Evolutionary conservation across 257 asterid species (phyloP), one percentile per base, ranked within the genome.

Genomic region (Avicennia marina): DNA sequence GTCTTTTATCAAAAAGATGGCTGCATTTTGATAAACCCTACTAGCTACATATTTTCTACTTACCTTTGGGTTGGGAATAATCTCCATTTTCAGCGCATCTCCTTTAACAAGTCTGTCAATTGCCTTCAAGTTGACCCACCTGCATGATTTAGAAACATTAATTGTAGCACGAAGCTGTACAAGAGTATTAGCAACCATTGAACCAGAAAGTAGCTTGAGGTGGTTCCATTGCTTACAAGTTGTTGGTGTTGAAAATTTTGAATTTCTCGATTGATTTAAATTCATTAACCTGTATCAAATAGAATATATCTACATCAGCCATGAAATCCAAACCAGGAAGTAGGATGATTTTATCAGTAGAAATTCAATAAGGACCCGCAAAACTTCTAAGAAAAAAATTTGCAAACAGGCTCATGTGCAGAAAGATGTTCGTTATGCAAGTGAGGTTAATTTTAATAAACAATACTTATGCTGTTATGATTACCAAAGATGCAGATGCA

Each of bases 1-100:
- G 36, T 33, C 46, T 42, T n/a, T 53, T 25, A 40, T 65, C 10
- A 69, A 56, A 19, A 56, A n/a, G 33, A 52, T 21, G 7, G 49
- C 16, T 7, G 18, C 29, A 46, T 31, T 15, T 10, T 48, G 12
- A n/a, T n/a, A 24, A 19, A 20, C 31, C 17, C 34, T 32, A 55
- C 39, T 21, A 54, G 52, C 55, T 62, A 45, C 25, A 63, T 29
- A 41, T 31, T 11, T 20, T 36, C 0, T 1, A 13, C 40, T 60
- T 72, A 89, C 96, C 96, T 93, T 93, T 46, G 97, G 97, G 81
- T 93, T 93, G 44, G 97, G 99, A 57, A 93, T 93, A 53, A 93
- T 93, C 75, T 93, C 99, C 99, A 86, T 89, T 79, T 89, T 82
- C 64, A 93, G 69, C 21, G 97, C 88, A 60, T 80, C 82, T 34